Evolutionary conservation across 2,329 filamentous ascomycete genomes (phyloP).

Genomic region (Ascochyta rabiei): DNA sequence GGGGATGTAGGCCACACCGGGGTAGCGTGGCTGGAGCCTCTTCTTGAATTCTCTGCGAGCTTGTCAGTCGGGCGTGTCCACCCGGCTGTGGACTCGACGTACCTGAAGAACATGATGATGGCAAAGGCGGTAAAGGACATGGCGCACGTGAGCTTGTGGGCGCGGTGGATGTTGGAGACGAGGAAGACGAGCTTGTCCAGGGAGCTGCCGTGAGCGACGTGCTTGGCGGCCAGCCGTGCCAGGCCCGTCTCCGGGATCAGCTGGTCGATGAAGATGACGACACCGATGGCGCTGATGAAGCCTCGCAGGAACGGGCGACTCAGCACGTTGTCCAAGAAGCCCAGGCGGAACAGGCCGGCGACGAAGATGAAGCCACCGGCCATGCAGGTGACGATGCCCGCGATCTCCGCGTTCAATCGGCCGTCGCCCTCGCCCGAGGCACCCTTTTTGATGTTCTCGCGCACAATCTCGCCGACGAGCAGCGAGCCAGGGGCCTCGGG

Average conservation of each 20-base stretch:
- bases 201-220: slow-evolving; percentile 82
- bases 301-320: slow-evolving; percentile 90
- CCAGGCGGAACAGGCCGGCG: slow-evolving; percentile 82
- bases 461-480: slow-evolving; percentile 84
- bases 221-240: slow-evolving; percentile 66
- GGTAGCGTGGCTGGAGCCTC: slow-evolving; percentile 77
- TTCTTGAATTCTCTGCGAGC: slow-evolving; percentile 75
- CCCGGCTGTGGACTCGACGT: background rate
- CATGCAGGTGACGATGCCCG: slow-evolving; percentile 86
- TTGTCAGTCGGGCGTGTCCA: background rate
- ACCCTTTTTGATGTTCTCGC: slow-evolving; percentile 74
- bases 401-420: slow-evolving; percentile 77
- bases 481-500: slow-evolving; percentile 94
- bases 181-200: slow-evolving; percentile 86
- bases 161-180: slow-evolving; percentile 66
- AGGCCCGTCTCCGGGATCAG: slow-evolving; percentile 89
- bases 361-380: slow-evolving; percentile 87
- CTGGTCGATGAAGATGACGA: slow-evolving; percentile 95
- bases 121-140: slow-evolving; percentile 81
- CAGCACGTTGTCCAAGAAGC: slow-evolving; percentile 92
- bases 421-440: slow-evolving; percentile 69
- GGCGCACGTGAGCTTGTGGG: slow-evolving; percentile 75
- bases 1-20: slow-evolving; percentile 83
- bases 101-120: slow-evolving; percentile 82
- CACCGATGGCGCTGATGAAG: slow-evolving; percentile 96